Evolutionary conservation across 2,329 filamentous ascomycete species (phyloP).

Genomic region (Colletotrichum viniferum): DNA sequence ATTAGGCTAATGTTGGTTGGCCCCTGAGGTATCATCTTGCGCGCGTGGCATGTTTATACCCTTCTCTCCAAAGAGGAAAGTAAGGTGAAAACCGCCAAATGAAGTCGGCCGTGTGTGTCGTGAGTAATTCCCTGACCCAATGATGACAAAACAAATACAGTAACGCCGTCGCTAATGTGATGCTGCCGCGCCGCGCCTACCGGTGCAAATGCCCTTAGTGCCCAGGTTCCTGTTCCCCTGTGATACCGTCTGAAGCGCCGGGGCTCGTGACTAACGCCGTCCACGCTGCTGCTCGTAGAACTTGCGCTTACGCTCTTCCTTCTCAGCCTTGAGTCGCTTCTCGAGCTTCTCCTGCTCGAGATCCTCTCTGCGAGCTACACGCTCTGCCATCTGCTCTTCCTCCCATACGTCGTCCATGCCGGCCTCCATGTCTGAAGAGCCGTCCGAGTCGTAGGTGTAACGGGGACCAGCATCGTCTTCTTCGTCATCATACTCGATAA

Average conservation of each 20-base stretch:
- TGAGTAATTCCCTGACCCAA: neutral
- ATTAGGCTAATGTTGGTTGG: slow-evolving; percentile 1
- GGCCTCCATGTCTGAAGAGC: slow-evolving; percentile 79
- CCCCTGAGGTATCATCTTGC: slow-evolving; percentile 1
- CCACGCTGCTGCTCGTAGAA: slow-evolving; percentile 30
- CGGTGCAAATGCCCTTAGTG: slow-evolving; percentile 1
- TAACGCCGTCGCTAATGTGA: slow-evolving; percentile 46
- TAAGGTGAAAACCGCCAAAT: neutral
- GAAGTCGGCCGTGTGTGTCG: neutral
- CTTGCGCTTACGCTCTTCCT: slow-evolving; percentile 58
- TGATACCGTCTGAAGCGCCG: neutral
- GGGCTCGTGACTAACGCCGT: slow-evolving; percentile 1
- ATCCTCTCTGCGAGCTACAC: slow-evolving; percentile 71
- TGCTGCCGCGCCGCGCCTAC: slow-evolving; percentile 15
- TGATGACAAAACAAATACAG: slow-evolving; percentile 7
- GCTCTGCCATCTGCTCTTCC: slow-evolving; percentile 69
- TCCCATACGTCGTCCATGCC: slow-evolving; percentile 74
- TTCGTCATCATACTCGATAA: slow-evolving; percentile 65
- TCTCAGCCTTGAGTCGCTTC: slow-evolving; percentile 64
- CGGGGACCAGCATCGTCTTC: slow-evolving; percentile 37
- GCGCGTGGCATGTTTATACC: neutral
- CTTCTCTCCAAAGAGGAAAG: neutral
- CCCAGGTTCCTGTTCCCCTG: neutral
- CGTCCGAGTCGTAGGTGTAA: slow-evolving; percentile 66
- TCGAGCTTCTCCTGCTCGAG: slow-evolving; percentile 67